A percentile compares a stretch with the other conserved stretches of the same genome.
Evolutionary conservation across 768 basidiomycete species (phyloP).

Genomic region (Leccinum aurantiacum): DNA sequence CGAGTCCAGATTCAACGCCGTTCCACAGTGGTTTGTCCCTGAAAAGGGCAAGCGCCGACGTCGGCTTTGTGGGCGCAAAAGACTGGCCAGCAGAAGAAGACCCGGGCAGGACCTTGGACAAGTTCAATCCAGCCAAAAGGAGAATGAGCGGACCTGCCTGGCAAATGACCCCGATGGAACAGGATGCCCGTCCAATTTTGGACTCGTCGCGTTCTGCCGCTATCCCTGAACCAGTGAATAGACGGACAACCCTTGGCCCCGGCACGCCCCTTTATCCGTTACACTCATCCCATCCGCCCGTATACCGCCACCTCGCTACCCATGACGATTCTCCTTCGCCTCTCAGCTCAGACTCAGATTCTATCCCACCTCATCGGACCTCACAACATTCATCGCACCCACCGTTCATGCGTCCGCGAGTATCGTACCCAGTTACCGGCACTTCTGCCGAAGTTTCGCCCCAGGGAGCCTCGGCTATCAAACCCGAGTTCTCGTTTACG

Average conservation of each 20-base stretch:
- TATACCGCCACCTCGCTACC: conserved; percentile 34
- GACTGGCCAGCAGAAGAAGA: conserved; percentile 35
- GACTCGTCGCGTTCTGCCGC: conserved; percentile 20
- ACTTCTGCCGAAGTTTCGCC: conserved; percentile 33
- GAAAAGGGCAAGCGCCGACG: conserved; percentile 35
- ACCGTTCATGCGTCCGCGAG: conserved; percentile 28
- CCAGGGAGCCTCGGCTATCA: conserved; percentile 23
- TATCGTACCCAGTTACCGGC: conserved; percentile 20
- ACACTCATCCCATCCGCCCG: conserved; percentile 35
- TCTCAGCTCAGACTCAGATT: conserved; percentile 65
- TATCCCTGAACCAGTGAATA: conserved; percentile 16
- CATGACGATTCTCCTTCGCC: conserved; percentile 71
- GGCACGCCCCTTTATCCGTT: conserved; percentile 40
- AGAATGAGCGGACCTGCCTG: conserved; percentile 57
- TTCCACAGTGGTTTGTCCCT: conserved; percentile 28
- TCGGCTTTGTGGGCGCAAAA: conserved; percentile 42
- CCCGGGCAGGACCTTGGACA: conserved; percentile 24
- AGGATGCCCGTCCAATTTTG: conserved; percentile 29
- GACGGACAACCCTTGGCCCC: conserved; percentile 24
- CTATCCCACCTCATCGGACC: conserved; percentile 33
- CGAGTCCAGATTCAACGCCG: conserved; percentile 57
- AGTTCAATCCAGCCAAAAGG: conserved; percentile 36
- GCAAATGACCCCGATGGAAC: conserved; percentile 47
- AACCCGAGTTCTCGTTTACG: conserved; percentile 47
- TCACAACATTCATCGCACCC: conserved; percentile 32